Conservation (phyloP, 2,329 filamentous ascomycete species). For the Calonectria naviculata region DNA sequence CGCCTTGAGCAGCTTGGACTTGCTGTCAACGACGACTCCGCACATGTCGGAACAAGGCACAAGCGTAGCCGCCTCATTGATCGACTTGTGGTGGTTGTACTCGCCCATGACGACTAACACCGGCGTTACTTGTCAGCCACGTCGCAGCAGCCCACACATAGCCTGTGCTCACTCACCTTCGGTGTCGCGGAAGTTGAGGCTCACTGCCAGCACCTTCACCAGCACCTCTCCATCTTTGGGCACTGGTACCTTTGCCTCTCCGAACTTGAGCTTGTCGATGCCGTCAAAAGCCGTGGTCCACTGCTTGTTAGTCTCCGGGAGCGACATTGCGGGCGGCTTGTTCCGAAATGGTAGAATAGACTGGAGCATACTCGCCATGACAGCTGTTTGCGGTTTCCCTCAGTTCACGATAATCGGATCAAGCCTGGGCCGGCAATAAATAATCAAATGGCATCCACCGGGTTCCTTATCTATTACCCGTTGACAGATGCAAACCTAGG, state of each 20-base stretch:
- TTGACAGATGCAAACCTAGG: neutral
- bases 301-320: conserved; percentile 52
- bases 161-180: conserved; percentile 49
- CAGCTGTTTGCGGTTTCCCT: neutral
- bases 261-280: conserved; percentile 61
- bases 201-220: conserved; percentile 58
- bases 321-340: conserved; percentile 17
- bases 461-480: neutral
- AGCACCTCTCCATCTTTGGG: conserved; percentile 64
- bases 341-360: conserved; percentile 36
- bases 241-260: conserved; percentile 56
- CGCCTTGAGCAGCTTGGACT: conserved; percentile 55
- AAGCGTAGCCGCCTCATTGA: conserved; percentile 53
- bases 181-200: conserved; percentile 62
- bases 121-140: neutral
- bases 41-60: conserved; percentile 80
- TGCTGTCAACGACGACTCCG: conserved; percentile 65
- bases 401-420: neutral
- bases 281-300: conserved; percentile 68
- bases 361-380: conserved; percentile 35
- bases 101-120: conserved; percentile 69
- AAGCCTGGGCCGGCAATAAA: neutral
- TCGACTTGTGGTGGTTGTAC: conserved; percentile 73
- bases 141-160: neutral
- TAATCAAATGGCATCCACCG: neutral